Evolutionary conservation across 345 rosid species (phyloP).

Genomic region (Bruguiera gymnorhiza): DNA sequence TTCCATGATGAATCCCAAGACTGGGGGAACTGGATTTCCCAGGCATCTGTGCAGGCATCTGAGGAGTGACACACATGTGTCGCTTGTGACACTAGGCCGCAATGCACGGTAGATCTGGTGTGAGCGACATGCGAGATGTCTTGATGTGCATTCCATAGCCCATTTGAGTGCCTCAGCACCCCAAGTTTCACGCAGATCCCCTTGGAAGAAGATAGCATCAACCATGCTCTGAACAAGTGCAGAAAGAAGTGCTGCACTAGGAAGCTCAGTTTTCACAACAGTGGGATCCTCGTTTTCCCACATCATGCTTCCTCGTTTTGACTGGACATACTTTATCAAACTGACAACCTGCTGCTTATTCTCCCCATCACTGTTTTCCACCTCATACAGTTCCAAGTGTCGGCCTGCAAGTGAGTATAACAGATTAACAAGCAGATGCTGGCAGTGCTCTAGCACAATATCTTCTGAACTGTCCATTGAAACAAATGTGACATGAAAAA

Average conservation of each 20-base stretch:
- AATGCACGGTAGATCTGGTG: conserved; percentile 98
- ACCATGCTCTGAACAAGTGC: conserved; percentile 99
- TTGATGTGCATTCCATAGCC: conserved; percentile 99
- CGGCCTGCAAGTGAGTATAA: conserved; percentile 96
- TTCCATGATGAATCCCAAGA: conserved; percentile 95
- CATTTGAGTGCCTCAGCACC: conserved; percentile 96
- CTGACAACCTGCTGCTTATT: conserved; percentile 96
- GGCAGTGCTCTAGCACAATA: conserved; percentile 97
- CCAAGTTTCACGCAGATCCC: conserved; percentile 99
- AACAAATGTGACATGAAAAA: conserved; percentile 98
- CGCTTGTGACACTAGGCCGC: conserved; percentile 87
- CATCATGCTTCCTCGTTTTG: conserved; percentile 99
- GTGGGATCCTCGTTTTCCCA: conserved; percentile 99
- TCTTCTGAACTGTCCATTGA: conserved; percentile 99
- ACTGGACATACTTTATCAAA: conserved; percentile 93
- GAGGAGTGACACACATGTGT: conserved; percentile 87
- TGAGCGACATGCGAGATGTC: conserved; percentile 97
- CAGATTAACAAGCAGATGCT: conserved; percentile 93
- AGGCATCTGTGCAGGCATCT: conserved; percentile 97
- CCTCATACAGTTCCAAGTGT: conserved; percentile 96
- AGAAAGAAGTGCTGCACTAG: conserved; percentile 92
- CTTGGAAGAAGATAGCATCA: conserved; percentile 98
- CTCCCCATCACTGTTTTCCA: conserved; percentile 92
- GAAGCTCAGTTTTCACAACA: conserved; percentile 79
- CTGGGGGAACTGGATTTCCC: conserved; percentile 92